phyloP scores from a whole-genome alignment of 2,329 filamentous ascomycete species.

The Chalara sp. region DNA sequence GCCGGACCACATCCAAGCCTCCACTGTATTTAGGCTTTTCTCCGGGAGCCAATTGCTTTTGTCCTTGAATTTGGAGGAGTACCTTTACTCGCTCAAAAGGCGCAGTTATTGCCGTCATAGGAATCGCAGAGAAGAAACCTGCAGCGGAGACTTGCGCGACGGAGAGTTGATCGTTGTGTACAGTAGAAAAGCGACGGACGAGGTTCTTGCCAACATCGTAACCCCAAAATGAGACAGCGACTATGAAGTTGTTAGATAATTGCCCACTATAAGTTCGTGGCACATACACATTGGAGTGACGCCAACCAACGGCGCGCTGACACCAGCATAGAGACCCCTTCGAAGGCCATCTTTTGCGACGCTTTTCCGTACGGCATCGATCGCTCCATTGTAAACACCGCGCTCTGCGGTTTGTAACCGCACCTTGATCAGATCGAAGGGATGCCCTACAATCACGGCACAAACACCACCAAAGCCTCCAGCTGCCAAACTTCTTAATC shows the following conservation, averaged over 20 bases:
- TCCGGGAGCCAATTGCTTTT: constrained; percentile 75
- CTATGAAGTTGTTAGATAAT: constrained; percentile 30
- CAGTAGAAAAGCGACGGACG: constrained; percentile 61
- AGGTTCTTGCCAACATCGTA: constrained; percentile 94
- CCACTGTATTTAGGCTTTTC: constrained; percentile 90
- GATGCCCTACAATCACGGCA: constrained; percentile 90
- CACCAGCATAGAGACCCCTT: constrained; percentile 89
- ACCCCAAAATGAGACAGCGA: constrained; percentile 71
- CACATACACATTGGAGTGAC: constrained; percentile 97
- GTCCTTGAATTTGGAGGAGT: constrained; percentile 93
- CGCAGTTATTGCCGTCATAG: constrained; percentile 97
- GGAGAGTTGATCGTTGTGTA: constrained; percentile 64
- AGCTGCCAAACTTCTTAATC: constrained; percentile 75
- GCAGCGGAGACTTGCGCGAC: constrained; percentile 86
- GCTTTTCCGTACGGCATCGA: constrained; percentile 88
- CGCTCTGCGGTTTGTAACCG: constrained; percentile 92
- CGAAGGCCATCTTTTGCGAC: constrained; percentile 77
- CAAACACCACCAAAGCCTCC: constrained; percentile 92
- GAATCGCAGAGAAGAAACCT: constrained; percentile 95
- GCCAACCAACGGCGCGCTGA: constrained; percentile 87
- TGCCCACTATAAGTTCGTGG: neutral
- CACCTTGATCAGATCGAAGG: constrained; percentile 97
- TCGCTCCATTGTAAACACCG: constrained; percentile 81
- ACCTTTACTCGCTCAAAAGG: constrained; percentile 99
- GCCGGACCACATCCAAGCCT: constrained; percentile 82